Percentiles rank a stretch among this genome's conserved stretches.
phyloP scores from a whole-genome alignment of 805 yeast species.

The Saccharomycopsis sp. region DNA sequence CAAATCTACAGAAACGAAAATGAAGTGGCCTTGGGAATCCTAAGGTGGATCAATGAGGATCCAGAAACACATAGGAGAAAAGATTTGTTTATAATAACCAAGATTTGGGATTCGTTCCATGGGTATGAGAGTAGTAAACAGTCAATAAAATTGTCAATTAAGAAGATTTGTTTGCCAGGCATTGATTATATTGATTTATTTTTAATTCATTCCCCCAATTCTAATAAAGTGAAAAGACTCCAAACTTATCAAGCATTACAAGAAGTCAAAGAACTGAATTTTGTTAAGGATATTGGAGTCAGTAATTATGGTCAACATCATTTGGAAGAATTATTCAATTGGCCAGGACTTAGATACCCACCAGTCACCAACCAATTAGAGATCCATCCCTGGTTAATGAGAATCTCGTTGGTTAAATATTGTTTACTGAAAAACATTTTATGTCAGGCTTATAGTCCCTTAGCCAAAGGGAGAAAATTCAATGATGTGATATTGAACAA shows the following conservation, averaged over 20 bases:
- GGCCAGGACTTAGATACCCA: conserved; percentile 32
- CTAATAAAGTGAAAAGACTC: conserved; percentile 24
- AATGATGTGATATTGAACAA: conserved; percentile 24
- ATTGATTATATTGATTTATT: conserved; percentile 20
- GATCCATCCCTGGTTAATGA: conserved; percentile 39
- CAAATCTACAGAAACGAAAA: conserved; percentile 17
- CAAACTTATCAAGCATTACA: conserved; percentile 48
- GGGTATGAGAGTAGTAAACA: conserved; percentile 12
- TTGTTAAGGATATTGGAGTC: conserved; percentile 46
- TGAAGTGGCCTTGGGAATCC: conserved; percentile 14
- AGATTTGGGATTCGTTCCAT: conserved; percentile 17
- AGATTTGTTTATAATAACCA: conserved; percentile 15
- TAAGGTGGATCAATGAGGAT: conserved; percentile 15
- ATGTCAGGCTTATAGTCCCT: conserved; percentile 31
- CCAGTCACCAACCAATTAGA: conserved; percentile 45
- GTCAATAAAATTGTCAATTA: conserved; percentile 10
- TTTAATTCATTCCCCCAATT: conserved; percentile 19
- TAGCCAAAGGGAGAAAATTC: conserved; percentile 28
- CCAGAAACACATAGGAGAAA: conserved; percentile 9
- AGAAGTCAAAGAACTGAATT: conserved; percentile 41
- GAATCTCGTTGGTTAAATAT: conserved; percentile 27
- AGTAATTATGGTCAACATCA: conserved; percentile 53
- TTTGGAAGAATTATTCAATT: conserved; percentile 39
- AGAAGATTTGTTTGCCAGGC: conserved; percentile 17
- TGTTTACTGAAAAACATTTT: conserved; percentile 23